Conservation (phyloP, 805 yeast species). For the Metschnikowia rubicola region DNA sequence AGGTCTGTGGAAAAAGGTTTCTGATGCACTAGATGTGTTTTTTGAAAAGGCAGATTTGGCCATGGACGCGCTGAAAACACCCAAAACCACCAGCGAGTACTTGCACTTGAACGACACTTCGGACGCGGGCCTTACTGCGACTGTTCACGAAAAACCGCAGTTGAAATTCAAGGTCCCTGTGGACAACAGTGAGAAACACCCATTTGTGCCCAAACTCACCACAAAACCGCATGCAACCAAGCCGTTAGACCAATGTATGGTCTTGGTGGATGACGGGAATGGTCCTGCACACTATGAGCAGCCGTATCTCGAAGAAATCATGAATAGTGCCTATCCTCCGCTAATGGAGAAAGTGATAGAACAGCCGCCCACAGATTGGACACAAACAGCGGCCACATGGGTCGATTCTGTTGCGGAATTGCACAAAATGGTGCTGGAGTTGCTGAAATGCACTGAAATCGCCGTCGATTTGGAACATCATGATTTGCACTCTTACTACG, state of each 20-base stretch:
- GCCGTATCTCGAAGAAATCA: constrained; percentile 79
- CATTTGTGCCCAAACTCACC: constrained; percentile 73
- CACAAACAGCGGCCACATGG: constrained; percentile 60
- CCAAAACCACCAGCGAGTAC: constrained; percentile 20
- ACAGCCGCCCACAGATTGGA: constrained; percentile 61
- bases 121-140: background rate
- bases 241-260: constrained; percentile 51
- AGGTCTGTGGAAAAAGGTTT: constrained; percentile 58
- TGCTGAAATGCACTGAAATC: constrained; percentile 54
- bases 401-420: constrained; percentile 59
- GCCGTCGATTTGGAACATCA: constrained; percentile 98
- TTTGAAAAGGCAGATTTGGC: constrained; percentile 76
- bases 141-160: constrained; percentile 59
- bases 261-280: constrained; percentile 1
- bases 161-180: constrained; percentile 50
- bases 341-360: constrained; percentile 44
- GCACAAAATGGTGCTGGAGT: constrained; percentile 49
- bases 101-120: constrained; percentile 7
- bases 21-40: constrained; percentile 61
- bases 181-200: constrained; percentile 65
- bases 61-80: constrained; percentile 42
- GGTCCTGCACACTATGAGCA: constrained; percentile 46
- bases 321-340: constrained; percentile 63
- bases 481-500: constrained; percentile 84
- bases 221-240: constrained; percentile 68